Base-by-base conservation (phyloP, 2,329 filamentous ascomycete genomes). In the Cercospora sesami region DNA sequence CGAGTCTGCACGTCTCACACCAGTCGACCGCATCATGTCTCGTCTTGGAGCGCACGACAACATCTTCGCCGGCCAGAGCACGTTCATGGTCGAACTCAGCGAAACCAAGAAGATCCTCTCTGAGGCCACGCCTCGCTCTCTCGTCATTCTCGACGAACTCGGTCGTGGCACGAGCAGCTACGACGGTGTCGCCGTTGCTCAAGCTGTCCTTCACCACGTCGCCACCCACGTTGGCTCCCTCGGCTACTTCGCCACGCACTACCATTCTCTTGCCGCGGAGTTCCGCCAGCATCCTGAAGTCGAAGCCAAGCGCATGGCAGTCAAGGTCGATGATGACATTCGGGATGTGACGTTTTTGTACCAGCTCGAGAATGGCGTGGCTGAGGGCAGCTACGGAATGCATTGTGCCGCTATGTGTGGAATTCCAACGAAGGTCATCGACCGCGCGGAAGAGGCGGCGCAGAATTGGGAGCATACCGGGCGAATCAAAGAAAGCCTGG, bases 381-480 rank as follows among this genome's bases (percentile, higher is more conserved):
- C 95, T 0, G 94, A 98, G 79, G 95, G 95, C 16, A 96, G 92
- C 76, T 99, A 98, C 76, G 95, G 95, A 75, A 99, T 99, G 95
- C 95, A 99, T 79, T 99, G 95, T 78, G 95, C 95, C 0, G 90
- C 93, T 68, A 99, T 99, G 95, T 99, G 95, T 75, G 95, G 95
- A 0, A 98, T 99, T 71, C 88, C 93, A 0, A 83, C 84, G 55
- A 89, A 89, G 65, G 89, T 99, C 16, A 93, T 99, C 69, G 89
- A 94, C 76, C 84, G 91, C 23, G 95, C 95, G 0, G 95, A 99
- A 80, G 87, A 90, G 23, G 95, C 95, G 5, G 95, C 95, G 1
- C 89, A 86, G 73, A 92, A 93, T 75, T 98, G 95, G 93, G 95
- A 99, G 81, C 93, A 97, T 79, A 98, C 95, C 0, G 94, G 91